Evolutionary conservation across 2,329 filamentous ascomycete genomes (phyloP), one percentile per base, ranked within the genome.

Genomic region (Sodiomyces alkalinus): DNA sequence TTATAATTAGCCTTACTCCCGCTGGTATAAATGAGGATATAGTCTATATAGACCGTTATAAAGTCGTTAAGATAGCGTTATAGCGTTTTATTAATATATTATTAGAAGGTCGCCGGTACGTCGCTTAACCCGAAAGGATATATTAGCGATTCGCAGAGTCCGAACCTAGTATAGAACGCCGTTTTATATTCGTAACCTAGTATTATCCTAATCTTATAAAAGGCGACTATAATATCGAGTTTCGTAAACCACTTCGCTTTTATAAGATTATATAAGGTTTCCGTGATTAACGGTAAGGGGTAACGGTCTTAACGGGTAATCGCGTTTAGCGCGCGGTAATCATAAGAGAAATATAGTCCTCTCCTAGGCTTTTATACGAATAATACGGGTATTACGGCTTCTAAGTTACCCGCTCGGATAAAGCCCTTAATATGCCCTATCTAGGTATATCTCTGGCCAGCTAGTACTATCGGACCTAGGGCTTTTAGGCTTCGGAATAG

Each of bases 11-110:
- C 10, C n/a, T 13, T 7, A 4, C 6, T 19, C 13, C 6, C 13
- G 10, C 15, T 17, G 23, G 19, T 23, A 12, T 31, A 27, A 15
- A 22, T 31, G 19, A 31, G 16, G 4, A 31, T 24, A 19, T 28
- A 25, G 23, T 32, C 10, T 21, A 27, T 31, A 28, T 22, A 27
- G 4, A n/a, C 8, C 4, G 13, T 29, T 9, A 9, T 19, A 19
- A 24, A 29, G 15, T 29, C 18, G 18, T 29, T 23, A 23, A 24
- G 17, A 9, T 22, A 32, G 7, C 18, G 17, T 15, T 25, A 16
- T 4, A 26, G n/a, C 6, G 23, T 19, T 7, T 25, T 17, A 17
- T 24, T 28, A 22, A 25, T 27, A 31, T 17, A 22, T 19, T 23
- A 22, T 5, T 27, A 31, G 11, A 31, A 31, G 2, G 14, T 27